These are phyloP conservation scores for Xylariaceae sp. DNA, from an alignment of 2,329 filamentous ascomycete species.

Conservation along the genomic window DNA sequence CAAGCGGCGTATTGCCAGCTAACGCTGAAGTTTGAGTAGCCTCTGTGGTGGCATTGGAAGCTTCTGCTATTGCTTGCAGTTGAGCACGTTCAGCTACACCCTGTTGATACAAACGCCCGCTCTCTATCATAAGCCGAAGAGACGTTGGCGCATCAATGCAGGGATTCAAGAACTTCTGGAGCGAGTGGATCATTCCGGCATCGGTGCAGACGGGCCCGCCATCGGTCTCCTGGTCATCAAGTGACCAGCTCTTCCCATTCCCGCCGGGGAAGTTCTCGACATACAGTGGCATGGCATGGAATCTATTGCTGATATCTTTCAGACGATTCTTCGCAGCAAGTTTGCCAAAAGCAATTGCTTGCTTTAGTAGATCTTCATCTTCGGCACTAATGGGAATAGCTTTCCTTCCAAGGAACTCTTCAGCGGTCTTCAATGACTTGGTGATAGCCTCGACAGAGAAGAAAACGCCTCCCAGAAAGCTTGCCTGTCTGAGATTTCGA, in stretches of 20 bases:
- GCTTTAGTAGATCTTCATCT: slow-evolving; percentile 62
- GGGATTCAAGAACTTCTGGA: slow-evolving; percentile 56
- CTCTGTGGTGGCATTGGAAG: slow-evolving; percentile 21
- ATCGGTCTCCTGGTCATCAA: slow-evolving; percentile 58
- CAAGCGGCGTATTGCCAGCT: slow-evolving; percentile 34
- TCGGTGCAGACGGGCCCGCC: slow-evolving; percentile 48
- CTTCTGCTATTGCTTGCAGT: slow-evolving; percentile 22
- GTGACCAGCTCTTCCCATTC: slow-evolving; percentile 66
- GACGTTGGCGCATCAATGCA: slow-evolving; percentile 47
- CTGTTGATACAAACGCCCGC: slow-evolving; percentile 44
- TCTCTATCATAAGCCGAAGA: slow-evolving; percentile 52
- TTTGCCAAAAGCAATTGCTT: slow-evolving; percentile 69
- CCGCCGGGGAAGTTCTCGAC: slow-evolving; percentile 67
- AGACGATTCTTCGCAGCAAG: slow-evolving; percentile 60
- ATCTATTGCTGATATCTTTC: slow-evolving; percentile 68
- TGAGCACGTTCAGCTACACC: slow-evolving; percentile 43
- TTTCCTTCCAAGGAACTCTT: slow-evolving; percentile 67
- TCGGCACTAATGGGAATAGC: slow-evolving; percentile 59
- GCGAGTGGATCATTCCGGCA: slow-evolving; percentile 51
- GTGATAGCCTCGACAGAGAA: slow-evolving; percentile 66
- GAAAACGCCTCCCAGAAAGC: slow-evolving; percentile 83
- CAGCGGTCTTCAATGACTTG: slow-evolving; percentile 66
- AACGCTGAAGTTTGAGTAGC: slow-evolving; percentile 21
- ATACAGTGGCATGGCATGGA: slow-evolving; percentile 78
- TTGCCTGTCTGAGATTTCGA: slow-evolving; percentile 77